A percentile compares a stretch with the other conserved stretches of the same genome.
These are phyloP conservation scores for Euphorbia schlechtendalii DNA, from an alignment of 441 rosid species.

Conservation along the genomic window DNA sequence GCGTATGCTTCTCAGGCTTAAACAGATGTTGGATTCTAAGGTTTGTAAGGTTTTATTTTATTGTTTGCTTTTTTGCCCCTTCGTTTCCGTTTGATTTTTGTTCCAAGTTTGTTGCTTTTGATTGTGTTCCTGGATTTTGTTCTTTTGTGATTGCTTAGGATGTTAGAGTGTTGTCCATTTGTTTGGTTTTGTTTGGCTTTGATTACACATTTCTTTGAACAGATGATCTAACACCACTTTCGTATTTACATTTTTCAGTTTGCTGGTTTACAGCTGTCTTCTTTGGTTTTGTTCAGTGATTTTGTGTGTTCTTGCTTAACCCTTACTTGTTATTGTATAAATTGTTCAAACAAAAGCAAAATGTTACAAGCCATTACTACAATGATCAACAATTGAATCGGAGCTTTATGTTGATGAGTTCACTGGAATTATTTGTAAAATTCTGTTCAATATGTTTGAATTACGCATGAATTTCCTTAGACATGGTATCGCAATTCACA, in stretches of 20 bases:
- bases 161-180: not conserved
- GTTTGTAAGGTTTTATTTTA: conserved; percentile 28
- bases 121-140: conserved; percentile 3
- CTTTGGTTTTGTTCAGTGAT: not conserved
- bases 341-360: not conserved
- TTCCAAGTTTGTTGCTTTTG: not conserved
- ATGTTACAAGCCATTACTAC: not conserved
- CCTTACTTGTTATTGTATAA: not conserved
- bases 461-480: not conserved
- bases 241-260: not conserved
- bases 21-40: conserved; percentile 78
- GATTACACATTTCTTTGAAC: not conserved
- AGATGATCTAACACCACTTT: not conserved
- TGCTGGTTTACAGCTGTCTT: not conserved
- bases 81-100: no score
- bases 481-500: not conserved
- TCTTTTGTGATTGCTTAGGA: not conserved
- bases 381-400: not conserved
- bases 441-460: not conserved
- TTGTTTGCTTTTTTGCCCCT: not conserved
- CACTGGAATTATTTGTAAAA: not conserved
- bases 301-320: conserved; percentile 5
- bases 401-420: not conserved
- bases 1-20: conserved; percentile 73
- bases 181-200: not conserved